Base-by-base conservation (phyloP, 306 rosid species). In the Vigna reflexopilosa region DNA sequence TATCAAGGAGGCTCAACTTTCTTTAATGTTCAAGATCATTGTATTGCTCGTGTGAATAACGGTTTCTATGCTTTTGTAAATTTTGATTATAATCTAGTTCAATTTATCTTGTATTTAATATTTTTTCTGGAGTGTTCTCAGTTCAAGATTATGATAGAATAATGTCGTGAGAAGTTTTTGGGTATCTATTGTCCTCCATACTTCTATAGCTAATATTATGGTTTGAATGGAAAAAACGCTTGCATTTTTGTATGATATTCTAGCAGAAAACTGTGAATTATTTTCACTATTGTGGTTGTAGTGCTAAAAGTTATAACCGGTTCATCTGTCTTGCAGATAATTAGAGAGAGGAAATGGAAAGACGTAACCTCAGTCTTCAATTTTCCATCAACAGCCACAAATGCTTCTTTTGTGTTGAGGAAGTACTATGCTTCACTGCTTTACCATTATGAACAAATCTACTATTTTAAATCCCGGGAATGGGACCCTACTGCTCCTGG, bases 361-460 rank as follows among this genome's bases (percentile, higher is more conserved):
- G 96, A 92, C n/a, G 89, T 95, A 61, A 91, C 98, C 1, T 79
- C 90, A 20, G 88, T 83, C 62, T 95, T 95, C 84, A 91, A 92
- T 83, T 95, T 95, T 76, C 98, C 98, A 24, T 91, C 98, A 11
- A 95, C 98, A 2, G 98, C 98, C 34, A 92, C 98, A 17, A 92
- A 95, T 81, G 98, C 98, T 36, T 91, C 98, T 56, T 95, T 89
- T 81, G 96, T 95, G 79, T 72, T 95, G 82, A 81, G 98, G 75
- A 95, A 92, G 87, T 91, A 95, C 85, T 95, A 92, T 85, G 7
- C 80, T 71, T 88, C 89, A 17, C 81, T 95, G 88, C 96, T 95
- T 67, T 88, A 67, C 75, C 98, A 95, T 78, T 92, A 86, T 9
- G 98, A 95, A 45, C 97, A 88, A 78, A 77, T 92, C 8, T 92